Evolutionary conservation across 129 eudicot genomes (phyloP).

Genomic region (carrot (Daucus carota)): DNA sequence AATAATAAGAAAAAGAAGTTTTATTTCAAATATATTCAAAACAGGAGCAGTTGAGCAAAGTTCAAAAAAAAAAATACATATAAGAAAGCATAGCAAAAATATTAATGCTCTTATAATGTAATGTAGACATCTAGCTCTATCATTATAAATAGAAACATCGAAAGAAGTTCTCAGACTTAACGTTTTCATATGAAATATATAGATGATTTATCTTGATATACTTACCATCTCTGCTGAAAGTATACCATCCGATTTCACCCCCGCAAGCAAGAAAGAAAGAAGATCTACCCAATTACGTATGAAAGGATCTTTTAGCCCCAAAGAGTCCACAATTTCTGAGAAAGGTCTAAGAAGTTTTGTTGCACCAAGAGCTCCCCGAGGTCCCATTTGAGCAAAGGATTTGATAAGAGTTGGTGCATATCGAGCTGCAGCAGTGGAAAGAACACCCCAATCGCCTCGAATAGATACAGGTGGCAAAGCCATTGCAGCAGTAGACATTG

Average conservation of each 20-base stretch:
- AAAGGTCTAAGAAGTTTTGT: constrained; percentile 87
- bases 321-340: constrained; percentile 65
- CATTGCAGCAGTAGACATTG: constrained; percentile 94
- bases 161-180: neutral
- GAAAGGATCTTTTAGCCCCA: constrained; percentile 85
- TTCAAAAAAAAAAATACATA: neutral
- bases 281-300: constrained; percentile 91
- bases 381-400: constrained; percentile 95
- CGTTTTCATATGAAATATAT: neutral
- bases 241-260: constrained; percentile 92
- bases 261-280: constrained; percentile 87
- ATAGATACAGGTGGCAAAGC: constrained; percentile 93
- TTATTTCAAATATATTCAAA: neutral
- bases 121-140: neutral
- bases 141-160: neutral
- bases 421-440: constrained; percentile 85
- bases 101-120: neutral
- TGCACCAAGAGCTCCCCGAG: constrained; percentile 88
- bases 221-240: constrained; percentile 98
- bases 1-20: neutral
- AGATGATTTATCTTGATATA: constrained; percentile 6
- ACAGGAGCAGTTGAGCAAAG: neutral
- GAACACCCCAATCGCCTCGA: constrained; percentile 86
- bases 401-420: constrained; percentile 75
- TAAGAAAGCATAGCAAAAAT: neutral